Percentiles rank a stretch among this genome's conserved stretches.
Conservation (phyloP, 140 eudicot species). For the Senecio squalidus region DNA sequence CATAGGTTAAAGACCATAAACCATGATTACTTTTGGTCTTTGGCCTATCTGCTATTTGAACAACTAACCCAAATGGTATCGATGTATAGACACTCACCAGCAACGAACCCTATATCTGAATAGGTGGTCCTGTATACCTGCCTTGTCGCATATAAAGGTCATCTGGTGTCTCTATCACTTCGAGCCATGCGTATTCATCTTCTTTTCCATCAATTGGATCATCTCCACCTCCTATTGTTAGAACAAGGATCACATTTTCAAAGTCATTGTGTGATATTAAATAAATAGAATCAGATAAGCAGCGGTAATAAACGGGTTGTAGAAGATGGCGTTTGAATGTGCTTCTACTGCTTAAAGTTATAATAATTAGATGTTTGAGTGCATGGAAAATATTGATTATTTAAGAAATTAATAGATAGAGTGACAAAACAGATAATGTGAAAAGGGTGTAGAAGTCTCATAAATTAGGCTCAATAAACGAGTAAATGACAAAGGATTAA, state of each 20-base stretch:
- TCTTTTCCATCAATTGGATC: constrained; percentile 35
- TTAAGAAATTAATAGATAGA: too few species aligned
- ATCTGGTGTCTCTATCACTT: constrained; percentile 65
- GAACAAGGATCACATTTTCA: constrained; percentile 7
- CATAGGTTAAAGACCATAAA: neutral
- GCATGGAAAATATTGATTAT: too few species aligned
- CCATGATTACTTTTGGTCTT: constrained; percentile 8
- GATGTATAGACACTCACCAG: constrained; percentile 6
- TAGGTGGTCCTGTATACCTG: constrained; percentile 62
- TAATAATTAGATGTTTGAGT: too few species aligned
- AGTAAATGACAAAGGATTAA: too few species aligned
- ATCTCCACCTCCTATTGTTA: constrained; percentile 39
- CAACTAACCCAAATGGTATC: constrained; percentile 14
- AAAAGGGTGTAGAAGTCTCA: too few species aligned
- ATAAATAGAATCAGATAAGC: too few species aligned
- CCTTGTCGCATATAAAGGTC: constrained; percentile 82
- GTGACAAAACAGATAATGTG: too few species aligned
- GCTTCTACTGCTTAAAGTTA: too few species aligned
- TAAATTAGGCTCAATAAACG: too few species aligned
- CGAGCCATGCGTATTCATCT: constrained; percentile 92
- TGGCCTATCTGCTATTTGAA: constrained; percentile 13
- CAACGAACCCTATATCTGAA: constrained; percentile 27
- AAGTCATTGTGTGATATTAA: too few species aligned
- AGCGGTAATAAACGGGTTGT: too few species aligned
- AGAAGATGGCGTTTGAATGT: too few species aligned